These are phyloP conservation scores for Cynara cardunculus DNA, from an alignment of 129 eudicot species.

Conservation along the genomic window DNA sequence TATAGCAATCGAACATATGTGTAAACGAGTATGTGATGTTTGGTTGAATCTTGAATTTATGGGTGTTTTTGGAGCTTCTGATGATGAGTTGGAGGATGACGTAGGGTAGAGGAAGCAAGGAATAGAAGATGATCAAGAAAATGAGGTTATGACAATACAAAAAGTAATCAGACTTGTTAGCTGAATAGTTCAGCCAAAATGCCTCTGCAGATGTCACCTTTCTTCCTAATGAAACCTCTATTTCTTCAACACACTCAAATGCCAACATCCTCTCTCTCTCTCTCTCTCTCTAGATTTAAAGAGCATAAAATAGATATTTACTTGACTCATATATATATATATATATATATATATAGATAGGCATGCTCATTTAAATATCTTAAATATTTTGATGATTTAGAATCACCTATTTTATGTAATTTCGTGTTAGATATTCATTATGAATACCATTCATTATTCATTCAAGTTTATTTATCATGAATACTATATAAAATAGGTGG, in stretches of 20 bases:
- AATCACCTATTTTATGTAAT: too few relatives aligned
- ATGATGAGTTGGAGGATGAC: conserved; percentile 22
- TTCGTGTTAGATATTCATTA: too few relatives aligned
- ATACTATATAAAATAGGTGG: too few relatives aligned
- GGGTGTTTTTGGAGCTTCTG: conserved; percentile 22
- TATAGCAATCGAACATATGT: conserved; percentile 35
- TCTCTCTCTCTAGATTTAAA: too few relatives aligned
- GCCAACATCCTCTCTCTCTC: conserved; percentile 47
- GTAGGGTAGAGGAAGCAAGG: conserved; percentile 32
- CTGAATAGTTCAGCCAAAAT: conserved; percentile 38
- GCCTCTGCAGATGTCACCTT: conserved; percentile 34
- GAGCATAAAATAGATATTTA: too few relatives aligned
- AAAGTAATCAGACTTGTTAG: conserved; percentile 33
- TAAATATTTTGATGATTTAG: too few relatives aligned
- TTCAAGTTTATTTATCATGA: too few relatives aligned
- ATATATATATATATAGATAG: too few relatives aligned
- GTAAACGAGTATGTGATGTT: conserved; percentile 21
- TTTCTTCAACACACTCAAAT: conserved; percentile 18
- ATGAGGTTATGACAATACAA: conserved; percentile 40
- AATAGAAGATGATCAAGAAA: conserved; percentile 40
- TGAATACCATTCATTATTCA: too few relatives aligned
- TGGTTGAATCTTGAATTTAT: conserved; percentile 39
- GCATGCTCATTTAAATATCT: too few relatives aligned
- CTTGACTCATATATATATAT: too few relatives aligned
- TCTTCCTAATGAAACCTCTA: conserved; percentile 27